Percentiles rank a stretch among this genome's conserved stretches.
phyloP scores from a whole-genome alignment of 225 moss, liverwort and hornwort genomes.

The Rhytidiadelphus loreus region DNA sequence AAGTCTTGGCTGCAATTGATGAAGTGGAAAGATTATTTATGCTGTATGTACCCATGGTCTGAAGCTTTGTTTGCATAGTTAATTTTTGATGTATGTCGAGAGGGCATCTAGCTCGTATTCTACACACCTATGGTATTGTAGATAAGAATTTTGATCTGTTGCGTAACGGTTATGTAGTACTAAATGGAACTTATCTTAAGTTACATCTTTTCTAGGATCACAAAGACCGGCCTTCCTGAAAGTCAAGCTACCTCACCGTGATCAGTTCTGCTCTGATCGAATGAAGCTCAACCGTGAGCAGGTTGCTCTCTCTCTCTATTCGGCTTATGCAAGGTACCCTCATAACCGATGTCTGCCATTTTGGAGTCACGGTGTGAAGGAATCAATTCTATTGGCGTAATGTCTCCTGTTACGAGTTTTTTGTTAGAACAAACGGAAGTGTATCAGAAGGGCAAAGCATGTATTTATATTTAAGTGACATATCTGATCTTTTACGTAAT shows the following conservation, averaged over 20 bases:
- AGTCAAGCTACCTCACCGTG: neutral
- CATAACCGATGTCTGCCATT: neutral
- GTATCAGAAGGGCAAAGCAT: neutral
- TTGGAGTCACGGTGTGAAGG: neutral
- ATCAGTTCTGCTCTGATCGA: neutral
- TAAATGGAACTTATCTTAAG: neutral
- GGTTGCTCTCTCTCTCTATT: neutral
- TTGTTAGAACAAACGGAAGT: neutral
- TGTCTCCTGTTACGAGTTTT: neutral
- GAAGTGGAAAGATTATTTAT: conserved; percentile 37
- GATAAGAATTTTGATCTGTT: neutral
- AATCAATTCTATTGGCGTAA: neutral
- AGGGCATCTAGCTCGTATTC: neutral
- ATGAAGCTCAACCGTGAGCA: neutral
- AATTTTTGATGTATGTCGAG: neutral
- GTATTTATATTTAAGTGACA: neutral
- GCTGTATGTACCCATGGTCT: conserved; percentile 22
- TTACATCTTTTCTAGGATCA: conserved; percentile 3
- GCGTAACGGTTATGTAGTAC: neutral
- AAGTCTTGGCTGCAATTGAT: conserved; percentile 45
- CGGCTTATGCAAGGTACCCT: neutral
- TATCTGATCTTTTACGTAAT: neutral
- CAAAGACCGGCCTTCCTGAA: neutral
- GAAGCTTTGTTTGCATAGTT: neutral
- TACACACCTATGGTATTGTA: neutral